Base-by-base conservation (phyloP, 208 protist species). In the Leishmania mexicana region DNA sequence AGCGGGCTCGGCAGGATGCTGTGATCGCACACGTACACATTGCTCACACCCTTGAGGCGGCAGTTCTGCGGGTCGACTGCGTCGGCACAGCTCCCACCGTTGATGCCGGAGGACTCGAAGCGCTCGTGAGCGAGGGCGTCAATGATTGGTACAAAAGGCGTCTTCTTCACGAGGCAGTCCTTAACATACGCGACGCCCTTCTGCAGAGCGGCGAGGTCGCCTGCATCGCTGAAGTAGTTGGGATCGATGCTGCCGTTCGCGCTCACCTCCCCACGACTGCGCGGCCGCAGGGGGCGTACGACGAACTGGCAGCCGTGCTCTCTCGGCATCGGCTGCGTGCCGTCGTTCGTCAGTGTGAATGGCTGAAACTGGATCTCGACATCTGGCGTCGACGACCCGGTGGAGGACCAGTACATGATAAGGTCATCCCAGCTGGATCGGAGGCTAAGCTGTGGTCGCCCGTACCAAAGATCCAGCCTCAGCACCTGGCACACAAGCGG, bases 391-490 rank as follows among this genome's bases (percentile, higher is more conserved):
- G 81, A 71, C 11, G 65, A 62, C 3, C 81, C 85, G 24, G 85
- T 93, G 40, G 83, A 91, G 51, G 91, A 91, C 87, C 89, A 94
- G 83, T 92, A 95, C 67, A 88, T 82, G 47, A 93, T 67, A 47
- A 97, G 86, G 75, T 97, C 94, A 47, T 97, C 94, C 81, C 89
- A 97, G 75, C 88, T 93, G 21, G 93, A 96, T 57, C 87, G 85
- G 67, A 95, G 76, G 49, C 88, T 89, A 4, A 89, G 76, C 76
- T 87, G 65, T 31, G 92, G 88, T 35, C 53, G 84, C 21, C 79
- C 80, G 54, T 77, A 90, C 31, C 74, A 79, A 24, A 94, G 70
- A 51, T 92, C 88, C 0, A 86, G 58, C 47, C 86, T 74, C 53
- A 93, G 60, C 58, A 92, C 78, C 68, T 72, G 65, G 24, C 90